Evolutionary conservation across 2,329 filamentous ascomycete species (phyloP).

Genomic region (Colletotrichum musicola): DNA sequence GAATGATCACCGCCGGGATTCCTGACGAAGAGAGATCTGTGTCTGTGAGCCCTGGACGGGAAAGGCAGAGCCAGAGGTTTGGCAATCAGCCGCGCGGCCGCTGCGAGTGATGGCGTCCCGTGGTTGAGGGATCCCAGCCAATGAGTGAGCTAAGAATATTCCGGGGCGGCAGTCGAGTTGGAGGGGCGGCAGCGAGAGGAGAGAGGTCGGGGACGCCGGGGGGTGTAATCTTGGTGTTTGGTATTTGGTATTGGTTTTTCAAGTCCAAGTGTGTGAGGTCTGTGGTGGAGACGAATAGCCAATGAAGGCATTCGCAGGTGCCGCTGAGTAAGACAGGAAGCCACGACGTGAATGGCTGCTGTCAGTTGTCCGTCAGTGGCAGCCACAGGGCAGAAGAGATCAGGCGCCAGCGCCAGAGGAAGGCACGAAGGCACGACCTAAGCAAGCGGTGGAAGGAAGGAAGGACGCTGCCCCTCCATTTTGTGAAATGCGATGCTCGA

Average conservation of each 20-base stretch:
- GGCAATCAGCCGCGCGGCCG: conserved; percentile 30
- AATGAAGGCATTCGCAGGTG: conserved; percentile 12
- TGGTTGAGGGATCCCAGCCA: conserved; percentile 23
- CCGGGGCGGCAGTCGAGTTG: conserved; percentile 10
- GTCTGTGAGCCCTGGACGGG: conserved; percentile 18
- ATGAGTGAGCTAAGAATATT: conserved; percentile 24
- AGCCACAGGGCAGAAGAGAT: background rate
- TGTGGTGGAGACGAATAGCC: background rate
- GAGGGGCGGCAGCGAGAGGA: conserved; percentile 2
- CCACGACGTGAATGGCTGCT: background rate
- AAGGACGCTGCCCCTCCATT: background rate
- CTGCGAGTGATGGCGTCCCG: background rate
- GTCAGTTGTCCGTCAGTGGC: background rate
- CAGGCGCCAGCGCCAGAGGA: background rate
- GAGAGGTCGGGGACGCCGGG: conserved; percentile 4
- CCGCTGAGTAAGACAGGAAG: conserved; percentile 13
- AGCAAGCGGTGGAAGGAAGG: background rate
- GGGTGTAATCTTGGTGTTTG: background rate
- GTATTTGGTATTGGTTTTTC: conserved; percentile 3
- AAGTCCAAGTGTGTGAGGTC: background rate
- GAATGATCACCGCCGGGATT: conserved; percentile 35
- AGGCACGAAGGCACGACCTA: background rate
- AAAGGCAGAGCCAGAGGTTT: conserved; percentile 25
- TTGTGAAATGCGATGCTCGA: conserved; percentile 43
- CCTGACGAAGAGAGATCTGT: too few relatives aligned